Base-by-base conservation (phyloP, 2,329 filamentous ascomycete genomes). In the Whalleya microplaca region DNA sequence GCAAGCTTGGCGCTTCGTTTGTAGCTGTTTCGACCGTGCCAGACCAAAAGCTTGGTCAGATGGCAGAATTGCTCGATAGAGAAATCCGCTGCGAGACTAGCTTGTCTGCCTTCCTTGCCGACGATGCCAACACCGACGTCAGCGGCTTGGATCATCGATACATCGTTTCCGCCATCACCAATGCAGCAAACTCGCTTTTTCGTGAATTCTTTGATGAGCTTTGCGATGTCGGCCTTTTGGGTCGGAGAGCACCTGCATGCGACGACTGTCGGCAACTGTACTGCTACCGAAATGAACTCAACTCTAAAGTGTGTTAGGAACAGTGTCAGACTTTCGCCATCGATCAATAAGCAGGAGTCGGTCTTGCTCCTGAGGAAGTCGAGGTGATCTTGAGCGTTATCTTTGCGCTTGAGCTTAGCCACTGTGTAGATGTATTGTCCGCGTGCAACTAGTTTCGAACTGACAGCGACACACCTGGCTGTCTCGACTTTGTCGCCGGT, bases 401-500 rank as follows among this genome's bases (percentile, higher is more conserved):
- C 88, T 75, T 93, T 93, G 56, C 89, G 86, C 71, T 89, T 91
- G 37, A 97, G 78, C 72, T 93, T 93, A 41, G 90, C 84, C 43
- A 99, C 89, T 0, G 94, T 97, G 75, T 98, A 92, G 61, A 99
- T 96, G 72, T 94, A 95, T 75, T 99, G 96, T 1, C 94, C 94
- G 59, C 95, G 83, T 3, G 92, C 89, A 14, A 99, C 95, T 6
- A 99, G 83, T 73, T 97, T 97, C 27, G 94, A 93, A 69, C 90
- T 96, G 43, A 99, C 90, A 1, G 95, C 96, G 12, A 99, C 94
- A 74, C 95, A 99, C 37, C 95, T 88, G 16, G 95, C 95, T 14
- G 95, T 99, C 76, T 99, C 95, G 2, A 99, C 91, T 75, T 99
- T 99, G 80, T 99, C 95, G 45, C 95, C 95, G 0, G 95, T 99